Evolutionary conservation across 2,329 filamentous ascomycete genomes (phyloP).

Genomic region (Xylariaceae sp.): DNA sequence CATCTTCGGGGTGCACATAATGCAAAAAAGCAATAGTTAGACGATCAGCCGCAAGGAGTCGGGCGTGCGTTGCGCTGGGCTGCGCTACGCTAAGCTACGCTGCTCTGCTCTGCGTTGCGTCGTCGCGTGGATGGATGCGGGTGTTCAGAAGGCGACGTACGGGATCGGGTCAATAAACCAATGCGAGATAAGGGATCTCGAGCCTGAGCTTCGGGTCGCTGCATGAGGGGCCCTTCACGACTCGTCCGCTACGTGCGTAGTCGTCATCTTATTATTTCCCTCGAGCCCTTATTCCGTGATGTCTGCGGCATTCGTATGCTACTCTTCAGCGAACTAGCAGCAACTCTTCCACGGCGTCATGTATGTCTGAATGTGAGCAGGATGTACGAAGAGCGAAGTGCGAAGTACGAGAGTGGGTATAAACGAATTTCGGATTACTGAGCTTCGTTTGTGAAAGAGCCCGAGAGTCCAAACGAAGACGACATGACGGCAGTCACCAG

Average conservation of each 20-base stretch:
- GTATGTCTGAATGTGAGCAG: not conserved
- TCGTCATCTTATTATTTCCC: not conserved
- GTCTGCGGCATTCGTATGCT: no score
- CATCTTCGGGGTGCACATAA: not conserved
- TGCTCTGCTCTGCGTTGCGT: not conserved
- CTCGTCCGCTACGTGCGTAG: not conserved
- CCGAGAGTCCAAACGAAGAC: not conserved
- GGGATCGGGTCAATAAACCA: slow-evolving; percentile 13
- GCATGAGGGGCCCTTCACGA: not conserved
- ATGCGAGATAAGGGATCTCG: slow-evolving; percentile 30
- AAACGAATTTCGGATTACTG: not conserved
- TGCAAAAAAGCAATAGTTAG: slow-evolving; percentile 8
- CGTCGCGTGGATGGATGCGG: slow-evolving; percentile 11
- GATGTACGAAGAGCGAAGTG: no score
- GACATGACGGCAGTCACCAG: no score
- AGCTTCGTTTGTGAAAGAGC: not conserved
- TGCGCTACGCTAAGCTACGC: no score
- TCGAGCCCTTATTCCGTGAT: no score
- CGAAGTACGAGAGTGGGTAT: not conserved
- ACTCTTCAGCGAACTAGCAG: not conserved
- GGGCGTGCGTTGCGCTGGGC: not conserved
- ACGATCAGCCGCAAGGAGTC: slow-evolving; percentile 9
- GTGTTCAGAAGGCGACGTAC: not conserved
- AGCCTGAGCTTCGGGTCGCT: slow-evolving; percentile 14
- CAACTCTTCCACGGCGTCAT: not conserved